phyloP scores from a whole-genome alignment of 768 basidiomycete genomes.

The Panus rudis region DNA sequence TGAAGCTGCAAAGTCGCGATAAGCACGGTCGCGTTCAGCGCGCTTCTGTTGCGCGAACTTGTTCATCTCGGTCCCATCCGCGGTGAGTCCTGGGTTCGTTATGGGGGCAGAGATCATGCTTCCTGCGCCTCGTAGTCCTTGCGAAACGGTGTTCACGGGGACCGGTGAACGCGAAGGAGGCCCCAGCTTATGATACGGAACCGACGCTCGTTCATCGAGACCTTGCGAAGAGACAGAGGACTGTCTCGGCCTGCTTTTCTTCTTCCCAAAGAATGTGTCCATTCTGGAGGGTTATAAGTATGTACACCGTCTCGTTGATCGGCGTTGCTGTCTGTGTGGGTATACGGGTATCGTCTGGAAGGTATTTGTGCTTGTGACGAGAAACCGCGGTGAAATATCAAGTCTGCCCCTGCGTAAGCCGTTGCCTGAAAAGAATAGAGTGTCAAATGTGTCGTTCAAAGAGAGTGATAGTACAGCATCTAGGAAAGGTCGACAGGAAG shows the following conservation, averaged over 20 bases:
- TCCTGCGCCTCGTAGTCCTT: slow-evolving; percentile 16
- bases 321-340: not conserved
- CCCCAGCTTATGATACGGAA: slow-evolving; percentile 26
- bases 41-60: slow-evolving; percentile 47
- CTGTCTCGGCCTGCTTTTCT: slow-evolving; percentile 28
- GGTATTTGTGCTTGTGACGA: no score
- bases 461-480: no score
- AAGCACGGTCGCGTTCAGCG: slow-evolving; percentile 48
- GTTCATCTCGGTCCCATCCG: slow-evolving; percentile 67
- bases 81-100: slow-evolving; percentile 73
- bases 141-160: slow-evolving; percentile 22
- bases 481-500: no score
- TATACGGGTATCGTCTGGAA: slow-evolving; percentile 13
- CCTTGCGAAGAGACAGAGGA: slow-evolving; percentile 26
- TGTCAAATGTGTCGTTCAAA: no score
- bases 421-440: no score
- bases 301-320: not conserved
- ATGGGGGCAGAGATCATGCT: slow-evolving; percentile 68
- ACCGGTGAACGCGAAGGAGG: slow-evolving; percentile 21
- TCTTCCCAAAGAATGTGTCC: slow-evolving; percentile 31
- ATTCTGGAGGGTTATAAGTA: slow-evolving; percentile 13
- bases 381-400: no score
- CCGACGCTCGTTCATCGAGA: slow-evolving; percentile 21
- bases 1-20: slow-evolving; percentile 31
- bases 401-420: no score